Evolutionary conservation across 1,284 basidiomycete genomes (phyloP).

Genomic region (Puccinia brachypodii): DNA sequence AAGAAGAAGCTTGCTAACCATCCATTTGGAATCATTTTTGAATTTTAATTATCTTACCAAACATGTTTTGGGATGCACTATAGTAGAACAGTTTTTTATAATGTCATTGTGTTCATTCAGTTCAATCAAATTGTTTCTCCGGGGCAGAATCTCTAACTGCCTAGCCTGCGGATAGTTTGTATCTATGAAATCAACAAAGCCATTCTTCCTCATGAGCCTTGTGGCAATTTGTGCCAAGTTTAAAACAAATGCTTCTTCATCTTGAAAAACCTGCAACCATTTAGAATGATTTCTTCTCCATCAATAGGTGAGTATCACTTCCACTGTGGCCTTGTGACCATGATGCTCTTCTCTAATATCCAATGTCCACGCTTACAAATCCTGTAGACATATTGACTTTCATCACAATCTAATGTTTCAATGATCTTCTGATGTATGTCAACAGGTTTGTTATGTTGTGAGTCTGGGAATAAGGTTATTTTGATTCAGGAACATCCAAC

Average conservation of each 20-base stretch:
- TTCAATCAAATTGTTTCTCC: neutral
- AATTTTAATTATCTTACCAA: too few relatives aligned
- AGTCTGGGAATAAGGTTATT: neutral
- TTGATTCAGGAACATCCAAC: neutral
- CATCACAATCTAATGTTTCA: neutral
- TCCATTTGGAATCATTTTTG: too few relatives aligned
- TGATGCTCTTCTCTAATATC: neutral
- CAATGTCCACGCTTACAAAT: neutral
- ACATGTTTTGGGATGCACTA: too few relatives aligned
- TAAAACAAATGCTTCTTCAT: neutral
- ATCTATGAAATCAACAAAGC: neutral
- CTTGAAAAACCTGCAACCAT: neutral
- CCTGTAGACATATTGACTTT: neutral
- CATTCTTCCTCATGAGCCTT: neutral
- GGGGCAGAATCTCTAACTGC: neutral
- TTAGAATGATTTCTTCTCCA: neutral
- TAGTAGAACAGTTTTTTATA: too few relatives aligned
- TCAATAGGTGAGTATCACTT: neutral
- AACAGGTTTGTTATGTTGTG: neutral
- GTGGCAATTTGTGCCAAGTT: neutral
- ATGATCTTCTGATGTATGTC: neutral
- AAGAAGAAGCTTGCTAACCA: too few relatives aligned
- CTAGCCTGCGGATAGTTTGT: neutral
- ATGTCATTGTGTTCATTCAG: too few relatives aligned
- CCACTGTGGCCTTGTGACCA: neutral